Percentiles rank a stretch among this genome's conserved stretches.
These are phyloP conservation scores for Coniophora puteana DNA, from an alignment of 1,284 basidiomycete genomes.

Conservation along the genomic window DNA sequence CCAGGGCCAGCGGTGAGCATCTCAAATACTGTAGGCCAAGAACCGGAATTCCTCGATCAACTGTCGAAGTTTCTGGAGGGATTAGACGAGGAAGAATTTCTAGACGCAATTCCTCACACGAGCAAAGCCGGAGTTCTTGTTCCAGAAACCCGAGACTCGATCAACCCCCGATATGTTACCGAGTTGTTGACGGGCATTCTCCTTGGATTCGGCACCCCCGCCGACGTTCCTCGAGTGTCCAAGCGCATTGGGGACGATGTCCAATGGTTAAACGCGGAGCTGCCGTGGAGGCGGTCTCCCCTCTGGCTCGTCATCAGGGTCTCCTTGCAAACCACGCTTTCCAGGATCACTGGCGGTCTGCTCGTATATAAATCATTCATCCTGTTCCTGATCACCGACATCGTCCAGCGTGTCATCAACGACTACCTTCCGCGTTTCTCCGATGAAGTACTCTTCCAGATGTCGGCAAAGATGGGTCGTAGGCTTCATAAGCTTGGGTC, in stretches of 20 bases:
- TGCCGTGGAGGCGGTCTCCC: constrained; percentile 44
- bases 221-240: constrained; percentile 17
- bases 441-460: constrained; percentile 15
- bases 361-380: constrained; percentile 27
- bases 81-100: constrained; percentile 20
- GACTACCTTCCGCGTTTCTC: constrained; percentile 15
- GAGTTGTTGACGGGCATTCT: constrained; percentile 32
- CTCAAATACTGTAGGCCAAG: constrained; percentile 11
- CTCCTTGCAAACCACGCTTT: constrained; percentile 28
- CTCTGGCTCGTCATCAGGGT: constrained; percentile 45
- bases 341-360: background rate
- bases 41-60: constrained; percentile 18
- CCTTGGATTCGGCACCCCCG: constrained; percentile 19
- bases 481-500: constrained; percentile 20
- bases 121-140: constrained; percentile 14
- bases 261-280: constrained; percentile 30
- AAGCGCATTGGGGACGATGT: constrained; percentile 36
- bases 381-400: constrained; percentile 18
- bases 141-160: constrained; percentile 22
- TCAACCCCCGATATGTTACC: constrained; percentile 31
- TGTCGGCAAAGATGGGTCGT: constrained; percentile 23
- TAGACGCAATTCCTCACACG: constrained; percentile 12
- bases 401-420: constrained; percentile 2
- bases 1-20: constrained; percentile 28
- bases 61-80: constrained; percentile 25